Base-by-base conservation (phyloP, 2,329 filamentous ascomycete species). In the Biscogniauxia sp. region DNA sequence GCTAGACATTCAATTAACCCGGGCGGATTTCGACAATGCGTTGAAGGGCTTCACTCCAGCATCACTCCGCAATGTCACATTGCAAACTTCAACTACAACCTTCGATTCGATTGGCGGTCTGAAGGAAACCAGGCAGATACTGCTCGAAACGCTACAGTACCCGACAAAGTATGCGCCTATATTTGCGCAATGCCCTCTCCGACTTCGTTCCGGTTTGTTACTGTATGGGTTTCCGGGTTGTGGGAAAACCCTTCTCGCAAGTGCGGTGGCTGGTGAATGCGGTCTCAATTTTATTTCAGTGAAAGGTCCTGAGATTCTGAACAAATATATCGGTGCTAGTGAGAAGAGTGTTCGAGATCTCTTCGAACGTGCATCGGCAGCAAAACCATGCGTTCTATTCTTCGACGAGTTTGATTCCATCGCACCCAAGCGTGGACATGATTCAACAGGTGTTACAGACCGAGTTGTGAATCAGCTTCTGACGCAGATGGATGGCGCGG, bases 371-470 rank as follows among this genome's bases (percentile, higher is more conserved):
- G 95, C 95, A 0, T 88, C 89, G 72, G 94, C 95, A 2, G 95
- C 95, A 4, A 88, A 90, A 61, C 96, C 96, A 0, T 98, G 95
- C 69, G 91, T 99, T 4, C 82, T 99, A 8, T 99, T 99, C 82
- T 99, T 99, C 72, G 95, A 99, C 72, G 95, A 99, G 75, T 99
- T 99, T 72, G 95, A 99, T 78, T 93, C 91, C 49, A 98, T 99
- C 65, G 96, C 96, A 0, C 95, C 95, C 2, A 99, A 98, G 77
- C 86, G 95, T 78, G 95, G 95, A 0, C 95, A 99, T 73, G 96
- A 99, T 74, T 95, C 90, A 1, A 99, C 95, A 0, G 95, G 96
- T 66, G 96, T 99, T n/a, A 99, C 95, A 0, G 96, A 99, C 76
- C 88, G 96, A 45, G 96, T 99, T 0, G 95, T 99, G 68, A 99